Base-by-base conservation (phyloP, 1,284 basidiomycete species). In the Leccinum griseonigrum region DNA sequence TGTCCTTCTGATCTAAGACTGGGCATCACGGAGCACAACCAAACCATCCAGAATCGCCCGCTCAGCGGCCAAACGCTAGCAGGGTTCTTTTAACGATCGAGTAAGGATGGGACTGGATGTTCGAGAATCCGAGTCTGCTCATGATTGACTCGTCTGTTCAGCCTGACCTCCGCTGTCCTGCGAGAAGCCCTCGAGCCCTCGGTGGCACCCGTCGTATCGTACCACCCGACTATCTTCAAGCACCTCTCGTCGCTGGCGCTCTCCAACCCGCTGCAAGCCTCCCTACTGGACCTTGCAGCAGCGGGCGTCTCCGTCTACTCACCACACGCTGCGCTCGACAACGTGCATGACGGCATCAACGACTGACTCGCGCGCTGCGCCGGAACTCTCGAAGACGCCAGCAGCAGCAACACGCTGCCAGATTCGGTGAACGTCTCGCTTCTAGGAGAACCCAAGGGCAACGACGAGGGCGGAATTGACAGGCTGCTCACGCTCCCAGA, bases 161-260 rank as follows among this genome's bases (percentile, higher is more conserved):
- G 93, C 72, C 76, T 96, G 26, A 96, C 94, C 0, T 80, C 90
- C 1, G 81, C 85, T 13, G 94, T 97, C 26, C 81, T 88, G 58
- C 80, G 85, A 55, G 94, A 95, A 79, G 90, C 92, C 0, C 77
- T 94, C 14, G 72, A 80, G 2, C 80, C 84, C 2, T 80, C 84
- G 48, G 83, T 83, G 50, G 85, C 85, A 56, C 84, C 85, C 60
- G 88, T 97, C 58, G 81, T 98, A 29, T 81, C 94, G 16, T 98
- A 98, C 77, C 95, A 97, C 73, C 92, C 94, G 4, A 85, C 93
- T 40, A 93, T 98, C 69, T 98, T 98, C 81, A 83, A 83, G 40
- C 88, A 87, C 3, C 80, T 97, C 63, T 83, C 90, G 58, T 86
- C 91, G 29, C 64, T 98, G 62, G 97, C 92, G 0, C 81, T 95